Base-by-base conservation (phyloP, 2,329 filamentous ascomycete genomes). In the Paraphaeosphaeria minitans region DNA sequence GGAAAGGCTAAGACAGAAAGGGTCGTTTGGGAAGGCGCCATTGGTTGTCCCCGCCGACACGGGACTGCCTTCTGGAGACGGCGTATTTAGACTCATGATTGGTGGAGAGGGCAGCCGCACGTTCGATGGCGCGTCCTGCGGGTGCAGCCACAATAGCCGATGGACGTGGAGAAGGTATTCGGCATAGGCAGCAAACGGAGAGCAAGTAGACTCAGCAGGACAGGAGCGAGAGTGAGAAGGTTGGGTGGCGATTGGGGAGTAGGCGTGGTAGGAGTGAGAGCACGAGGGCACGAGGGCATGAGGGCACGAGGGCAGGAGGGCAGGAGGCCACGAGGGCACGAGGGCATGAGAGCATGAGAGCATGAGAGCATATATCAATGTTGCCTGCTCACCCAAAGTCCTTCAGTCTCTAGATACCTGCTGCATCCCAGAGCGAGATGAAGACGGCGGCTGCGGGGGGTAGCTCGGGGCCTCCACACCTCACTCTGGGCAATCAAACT, bases 41-140 rank as follows among this genome's bases (percentile, higher is more conserved):
- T 75, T 76, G 69, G 72, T 75, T 53, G 74, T 75, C 56, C 74
- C 73, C 67, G 75, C 75, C 75, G 75, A 78, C 73, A 77, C 69
- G 68, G 76, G 76, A 74, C 75, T 77, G 72, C 77, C 71, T 61
- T 78, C 75, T 75, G 76, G 75, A 66, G 75, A 77, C 59, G 75
- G 76, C 62, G 75, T 76, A 54, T 69, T 55, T 61, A 68, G 22
- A 73, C 71, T 51, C 75, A 78, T 78, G 73, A 77, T 78, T 76
- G 75, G 74, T 69, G 68, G 72, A 66, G 66, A 56, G 62, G 47
- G 60, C 57, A 60, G 61, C 66, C 73, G 69, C 68, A 72, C 66
- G 58, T 61, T 62, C 54, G 42, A 62, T 59, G 60, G 59, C 64
- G 55, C 48, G 60, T 70, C 64, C 66, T 71, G 69, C 65, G 69